Conservation (phyloP, 1,139 yeast genomes). For the Geotrichum aggregatum region DNA sequence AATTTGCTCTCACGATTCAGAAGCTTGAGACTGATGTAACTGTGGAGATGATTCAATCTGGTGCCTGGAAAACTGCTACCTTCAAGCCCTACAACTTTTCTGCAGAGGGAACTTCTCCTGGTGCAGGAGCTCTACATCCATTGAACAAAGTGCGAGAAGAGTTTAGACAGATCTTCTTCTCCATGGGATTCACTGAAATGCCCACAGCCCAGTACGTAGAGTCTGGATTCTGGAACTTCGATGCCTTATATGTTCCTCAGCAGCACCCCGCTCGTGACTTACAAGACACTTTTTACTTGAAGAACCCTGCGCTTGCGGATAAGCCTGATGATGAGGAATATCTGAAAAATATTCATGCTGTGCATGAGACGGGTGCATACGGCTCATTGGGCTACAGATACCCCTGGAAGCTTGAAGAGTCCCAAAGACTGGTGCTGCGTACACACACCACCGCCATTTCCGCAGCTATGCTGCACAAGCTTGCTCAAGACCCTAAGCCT, state of each 20-base stretch:
- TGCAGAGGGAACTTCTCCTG: constrained; percentile 85
- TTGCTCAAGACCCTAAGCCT: constrained; percentile 89
- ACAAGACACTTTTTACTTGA: constrained; percentile 95
- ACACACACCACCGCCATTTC: constrained; percentile 97
- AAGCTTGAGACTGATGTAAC: constrained; percentile 91
- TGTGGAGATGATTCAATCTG: constrained; percentile 73
- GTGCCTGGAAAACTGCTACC: constrained; percentile 75
- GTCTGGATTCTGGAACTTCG: constrained; percentile 98
- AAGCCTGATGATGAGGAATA: constrained; percentile 75
- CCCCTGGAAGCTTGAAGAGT: constrained; percentile 91
- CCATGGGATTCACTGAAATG: constrained; percentile 98
- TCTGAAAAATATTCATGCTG: constrained; percentile 72
- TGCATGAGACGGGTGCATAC: constrained; percentile 84
- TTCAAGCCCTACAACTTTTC: constrained; percentile 95
- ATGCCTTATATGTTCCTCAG: constrained; percentile 92
- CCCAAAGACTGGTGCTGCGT: constrained; percentile 86
- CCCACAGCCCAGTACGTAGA: constrained; percentile 97
- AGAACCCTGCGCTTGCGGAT: constrained; percentile 79
- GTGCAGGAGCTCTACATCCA: constrained; percentile 93
- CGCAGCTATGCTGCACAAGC: constrained; percentile 76
- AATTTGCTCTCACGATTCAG: constrained; percentile 75
- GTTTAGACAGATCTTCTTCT: constrained; percentile 93
- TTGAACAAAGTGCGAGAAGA: constrained; percentile 94
- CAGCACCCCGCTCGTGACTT: constrained; percentile 99
- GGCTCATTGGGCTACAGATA: constrained; percentile 98